Base-by-base conservation (phyloP, 352 stramenopile genomes). In the Globisporangium middletonii region DNA sequence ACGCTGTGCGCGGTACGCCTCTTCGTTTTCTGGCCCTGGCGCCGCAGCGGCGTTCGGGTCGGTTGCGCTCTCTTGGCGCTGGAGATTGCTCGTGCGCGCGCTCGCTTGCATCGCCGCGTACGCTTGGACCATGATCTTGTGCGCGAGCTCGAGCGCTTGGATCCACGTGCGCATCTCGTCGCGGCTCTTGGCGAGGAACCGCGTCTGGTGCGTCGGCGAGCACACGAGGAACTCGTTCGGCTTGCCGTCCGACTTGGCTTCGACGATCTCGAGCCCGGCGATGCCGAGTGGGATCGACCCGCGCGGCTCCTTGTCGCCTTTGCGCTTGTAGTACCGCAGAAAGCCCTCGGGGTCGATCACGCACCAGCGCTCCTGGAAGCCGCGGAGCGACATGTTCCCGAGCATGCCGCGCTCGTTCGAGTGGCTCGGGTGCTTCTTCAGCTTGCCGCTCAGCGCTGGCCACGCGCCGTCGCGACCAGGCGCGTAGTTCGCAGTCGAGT, bases 351-450 rank as follows among this genome's bases (percentile, higher is more conserved):
- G 64, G 45, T 93, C 79, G 35, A 93, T 80, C 45, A 72, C 72
- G 58, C 76, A 93, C 72, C 78, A 93, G 23, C 83, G 77, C 11
- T 91, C 80, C 0, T 81, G 79, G 53, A 88, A 75, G 9, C 83
- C 83, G 27, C 80, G 77, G 12, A 93, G 50, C 26, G 76, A 88
- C 75, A 93, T 89, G 57, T 90, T 90, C 18, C 77, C 79, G 30
- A 93, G 88, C 42, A 88, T 49, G 0, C 83, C 71, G 57, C 78
- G 86, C 60, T 93, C 83, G 45, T 93, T 91, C 41, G 77, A 89
- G 52, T 89, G 75, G 38, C 75, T 89, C 4, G 83, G 75, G 52
- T 91, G 79, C 53, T 93, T 93, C 55, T 83, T 80, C 45, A 93
- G 60, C 42, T 77, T 62, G 2, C 83, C 83, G 42, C 65, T 74